Percentiles rank a stretch among this genome's conserved stretches.
Conservation (phyloP, 2,329 filamentous ascomycete genomes). For the Penicillium sp. region DNA sequence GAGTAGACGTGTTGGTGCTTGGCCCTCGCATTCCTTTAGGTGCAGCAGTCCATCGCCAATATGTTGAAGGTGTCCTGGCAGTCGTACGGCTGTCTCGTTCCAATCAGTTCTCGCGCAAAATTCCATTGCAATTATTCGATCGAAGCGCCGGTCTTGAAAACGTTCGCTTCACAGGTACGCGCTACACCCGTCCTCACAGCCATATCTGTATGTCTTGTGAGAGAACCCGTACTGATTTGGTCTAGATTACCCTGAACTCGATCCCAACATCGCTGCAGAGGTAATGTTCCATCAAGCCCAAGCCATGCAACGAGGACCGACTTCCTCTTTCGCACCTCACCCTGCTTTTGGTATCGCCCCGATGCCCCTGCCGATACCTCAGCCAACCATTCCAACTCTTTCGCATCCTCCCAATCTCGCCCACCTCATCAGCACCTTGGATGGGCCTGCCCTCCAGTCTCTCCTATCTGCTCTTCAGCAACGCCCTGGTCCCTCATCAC, state of each 20-base stretch:
- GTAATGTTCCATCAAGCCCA: constrained; percentile 67
- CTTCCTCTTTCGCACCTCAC: constrained; percentile 40
- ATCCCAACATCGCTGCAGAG: constrained; percentile 76
- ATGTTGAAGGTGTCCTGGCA: constrained; percentile 83
- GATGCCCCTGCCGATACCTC: constrained; percentile 35
- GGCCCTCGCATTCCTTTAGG: constrained; percentile 75
- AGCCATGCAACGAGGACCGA: constrained; percentile 38
- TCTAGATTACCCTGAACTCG: constrained; percentile 77
- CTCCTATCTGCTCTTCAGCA: constrained; percentile 64
- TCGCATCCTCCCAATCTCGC: constrained; percentile 57
- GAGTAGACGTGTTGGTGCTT: constrained; percentile 76
- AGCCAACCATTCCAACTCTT: constrained; percentile 36
- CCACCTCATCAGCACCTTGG: constrained; percentile 67
- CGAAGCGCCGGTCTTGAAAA: constrained; percentile 72
- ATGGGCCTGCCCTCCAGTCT: constrained; percentile 70
- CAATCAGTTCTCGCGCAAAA: constrained; percentile 70
- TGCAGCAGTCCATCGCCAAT: constrained; percentile 79
- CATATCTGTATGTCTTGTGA: not conserved
- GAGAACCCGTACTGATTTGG: not conserved
- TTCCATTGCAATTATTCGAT: constrained; percentile 84
- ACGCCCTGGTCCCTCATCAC: constrained; percentile 34
- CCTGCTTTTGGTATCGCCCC: constrained; percentile 42
- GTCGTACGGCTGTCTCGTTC: constrained; percentile 74
- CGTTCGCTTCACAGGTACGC: constrained; percentile 71
- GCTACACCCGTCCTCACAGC: not conserved